phyloP scores from a whole-genome alignment of 148 eudicot species.

The Spergularia marina region DNA sequence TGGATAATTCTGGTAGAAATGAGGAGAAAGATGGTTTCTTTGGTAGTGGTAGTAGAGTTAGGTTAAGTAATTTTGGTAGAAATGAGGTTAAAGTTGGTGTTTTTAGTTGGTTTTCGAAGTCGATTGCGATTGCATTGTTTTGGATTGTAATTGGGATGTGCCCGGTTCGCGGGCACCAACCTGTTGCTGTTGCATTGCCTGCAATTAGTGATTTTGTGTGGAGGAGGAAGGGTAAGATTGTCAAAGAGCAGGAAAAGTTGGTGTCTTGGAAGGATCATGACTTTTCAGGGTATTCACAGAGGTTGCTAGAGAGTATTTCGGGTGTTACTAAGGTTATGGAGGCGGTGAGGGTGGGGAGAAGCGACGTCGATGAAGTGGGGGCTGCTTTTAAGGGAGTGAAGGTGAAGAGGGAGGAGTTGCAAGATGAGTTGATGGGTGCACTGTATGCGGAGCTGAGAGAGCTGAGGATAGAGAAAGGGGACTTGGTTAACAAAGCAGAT shows the following conservation, averaged over 20 bases:
- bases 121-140: constrained; percentile 42
- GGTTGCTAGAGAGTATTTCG: constrained; percentile 46
- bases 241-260: constrained; percentile 25
- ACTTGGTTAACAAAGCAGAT: constrained; percentile 33
- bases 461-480: constrained; percentile 38
- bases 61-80: constrained; percentile 9
- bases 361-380: constrained; percentile 36
- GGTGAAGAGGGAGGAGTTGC: constrained; percentile 43
- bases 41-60: constrained; percentile 8
- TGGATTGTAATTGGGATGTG: constrained; percentile 52
- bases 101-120: constrained; percentile 35
- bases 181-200: constrained; percentile 44
- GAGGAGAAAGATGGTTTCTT: constrained; percentile 22
- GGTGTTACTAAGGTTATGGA: constrained; percentile 46
- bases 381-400: constrained; percentile 52
- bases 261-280: constrained; percentile 45
- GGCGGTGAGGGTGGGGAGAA: constrained; percentile 45
- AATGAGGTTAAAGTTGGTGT: constrained; percentile 20
- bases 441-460: constrained; percentile 48
- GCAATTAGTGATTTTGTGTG: constrained; percentile 31
- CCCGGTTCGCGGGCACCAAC: constrained; percentile 44
- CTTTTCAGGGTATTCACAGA: constrained; percentile 45
- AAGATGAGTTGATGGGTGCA: constrained; percentile 55
- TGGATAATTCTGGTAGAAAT: not conserved
- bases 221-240: constrained; percentile 33